Evolutionary conservation across 1,284 basidiomycete genomes (phyloP).

Genomic region (Trametes pubescens): DNA sequence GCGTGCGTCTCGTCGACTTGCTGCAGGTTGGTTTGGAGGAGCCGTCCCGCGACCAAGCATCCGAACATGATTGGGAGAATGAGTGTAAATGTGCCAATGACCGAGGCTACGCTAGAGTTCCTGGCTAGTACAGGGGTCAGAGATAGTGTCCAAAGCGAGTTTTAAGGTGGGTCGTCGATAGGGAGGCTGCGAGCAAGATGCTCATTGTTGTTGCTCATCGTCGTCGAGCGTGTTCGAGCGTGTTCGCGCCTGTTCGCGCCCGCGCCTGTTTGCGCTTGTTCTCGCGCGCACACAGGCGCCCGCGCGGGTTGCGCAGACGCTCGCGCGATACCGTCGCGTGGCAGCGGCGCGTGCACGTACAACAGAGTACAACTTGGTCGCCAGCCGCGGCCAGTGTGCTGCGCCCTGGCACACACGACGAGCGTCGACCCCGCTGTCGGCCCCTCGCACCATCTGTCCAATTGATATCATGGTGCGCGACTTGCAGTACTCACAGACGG

Average conservation of each 20-base stretch:
- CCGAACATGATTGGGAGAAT: slow-evolving; percentile 65
- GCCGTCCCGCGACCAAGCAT: slow-evolving; percentile 79
- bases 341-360: no score
- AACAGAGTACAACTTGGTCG: no score
- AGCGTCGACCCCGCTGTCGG: no score
- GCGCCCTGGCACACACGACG: no score
- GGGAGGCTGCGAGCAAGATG: not conserved
- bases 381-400: no score
- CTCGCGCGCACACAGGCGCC: no score
- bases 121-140: not conserved
- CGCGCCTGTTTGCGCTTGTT: not conserved
- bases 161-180: not conserved
- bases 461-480: no score
- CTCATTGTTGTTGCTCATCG: slow-evolving; percentile 2
- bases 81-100: not conserved
- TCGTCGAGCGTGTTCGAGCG: slow-evolving; percentile 23
- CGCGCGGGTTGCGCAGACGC: no score
- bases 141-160: no score
- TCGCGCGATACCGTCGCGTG: no score
- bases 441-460: no score
- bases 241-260: slow-evolving; percentile 18
- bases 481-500: no score
- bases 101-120: not conserved
- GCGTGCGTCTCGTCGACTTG: slow-evolving; percentile 89
- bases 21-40: slow-evolving; percentile 76